Conservation (phyloP, 106 monocot genomes). For the Phalaenopsis aphrodite region DNA sequence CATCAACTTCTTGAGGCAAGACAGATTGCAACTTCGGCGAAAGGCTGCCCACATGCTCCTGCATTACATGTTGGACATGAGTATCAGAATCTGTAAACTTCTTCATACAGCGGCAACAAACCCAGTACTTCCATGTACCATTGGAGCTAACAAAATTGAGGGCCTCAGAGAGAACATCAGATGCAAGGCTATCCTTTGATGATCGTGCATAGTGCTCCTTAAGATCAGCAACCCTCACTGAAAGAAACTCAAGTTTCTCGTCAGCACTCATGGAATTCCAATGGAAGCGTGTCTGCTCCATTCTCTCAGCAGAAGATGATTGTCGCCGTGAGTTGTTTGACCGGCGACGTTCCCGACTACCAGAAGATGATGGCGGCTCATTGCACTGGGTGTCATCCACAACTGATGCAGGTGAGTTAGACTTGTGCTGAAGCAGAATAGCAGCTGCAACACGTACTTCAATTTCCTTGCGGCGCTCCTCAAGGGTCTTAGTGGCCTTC, state of each 20-base stretch:
- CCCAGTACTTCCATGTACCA: constrained; percentile 65
- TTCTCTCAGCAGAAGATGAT: constrained; percentile 33
- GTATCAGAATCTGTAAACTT: constrained; percentile 48
- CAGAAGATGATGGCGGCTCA: constrained; percentile 22
- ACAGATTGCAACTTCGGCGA: constrained; percentile 34
- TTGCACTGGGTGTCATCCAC: constrained; percentile 2
- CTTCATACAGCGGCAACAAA: constrained; percentile 57
- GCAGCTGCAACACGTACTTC: constrained; percentile 93
- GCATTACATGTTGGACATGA: constrained; percentile 48
- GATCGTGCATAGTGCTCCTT: constrained; percentile 30
- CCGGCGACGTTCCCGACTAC: constrained; percentile 51
- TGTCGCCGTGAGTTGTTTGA: constrained; percentile 36
- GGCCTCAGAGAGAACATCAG: constrained; percentile 50
- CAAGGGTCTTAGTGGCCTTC: constrained; percentile 77
- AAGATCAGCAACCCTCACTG: constrained; percentile 40
- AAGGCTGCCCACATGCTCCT: constrained; percentile 53
- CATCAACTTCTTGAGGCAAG: constrained; percentile 59
- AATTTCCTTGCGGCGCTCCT: constrained; percentile 89
- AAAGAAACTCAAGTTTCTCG: constrained; percentile 36
- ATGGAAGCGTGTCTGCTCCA: constrained; percentile 52
- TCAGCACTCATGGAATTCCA: constrained; percentile 63
- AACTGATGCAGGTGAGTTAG: neutral
- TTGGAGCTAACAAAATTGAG: constrained; percentile 35
- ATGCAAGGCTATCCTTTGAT: constrained; percentile 38
- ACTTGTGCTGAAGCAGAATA: constrained; percentile 59